Conservation (phyloP, 306 rosid species). For the apple (Malus domestica) region DNA sequence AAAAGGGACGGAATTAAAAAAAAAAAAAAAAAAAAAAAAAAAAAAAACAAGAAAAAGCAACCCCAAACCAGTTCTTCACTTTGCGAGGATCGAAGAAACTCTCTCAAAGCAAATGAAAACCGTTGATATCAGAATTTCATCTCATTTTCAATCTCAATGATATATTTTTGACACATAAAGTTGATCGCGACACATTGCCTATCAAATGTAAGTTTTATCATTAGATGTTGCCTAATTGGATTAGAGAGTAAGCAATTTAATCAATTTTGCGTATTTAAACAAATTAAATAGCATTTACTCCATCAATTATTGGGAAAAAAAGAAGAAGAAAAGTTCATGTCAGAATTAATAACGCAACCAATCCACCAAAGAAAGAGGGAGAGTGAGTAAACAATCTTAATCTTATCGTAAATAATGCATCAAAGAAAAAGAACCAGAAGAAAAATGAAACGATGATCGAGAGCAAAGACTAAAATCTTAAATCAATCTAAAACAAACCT, state of each 20-base stretch:
- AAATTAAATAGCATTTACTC: no score
- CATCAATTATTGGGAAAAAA: not conserved
- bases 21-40: no score
- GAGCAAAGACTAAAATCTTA: not conserved
- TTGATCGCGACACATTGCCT: no score
- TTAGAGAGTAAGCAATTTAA: no score
- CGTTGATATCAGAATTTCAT: not conserved
- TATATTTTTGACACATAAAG: not conserved
- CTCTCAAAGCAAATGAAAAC: no score
- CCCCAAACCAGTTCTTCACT: no score
- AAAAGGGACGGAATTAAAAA: no score
- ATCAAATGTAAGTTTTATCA: no score
- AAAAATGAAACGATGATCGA: not conserved
- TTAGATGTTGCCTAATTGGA: no score
- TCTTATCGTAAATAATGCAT: not conserved
- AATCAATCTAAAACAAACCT: not conserved
- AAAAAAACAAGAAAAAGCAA: no score
- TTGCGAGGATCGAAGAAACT: no score
- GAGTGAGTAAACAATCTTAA: not conserved
- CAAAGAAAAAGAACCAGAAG: not conserved
- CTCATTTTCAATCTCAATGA: not conserved
- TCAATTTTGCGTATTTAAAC: no score
- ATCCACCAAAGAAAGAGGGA: not conserved
- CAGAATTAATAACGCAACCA: not conserved
- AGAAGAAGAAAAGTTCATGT: not conserved